These are phyloP conservation scores for Amauroascus niger DNA, from an alignment of 2,329 filamentous ascomycete genomes.

Conservation along the genomic window DNA sequence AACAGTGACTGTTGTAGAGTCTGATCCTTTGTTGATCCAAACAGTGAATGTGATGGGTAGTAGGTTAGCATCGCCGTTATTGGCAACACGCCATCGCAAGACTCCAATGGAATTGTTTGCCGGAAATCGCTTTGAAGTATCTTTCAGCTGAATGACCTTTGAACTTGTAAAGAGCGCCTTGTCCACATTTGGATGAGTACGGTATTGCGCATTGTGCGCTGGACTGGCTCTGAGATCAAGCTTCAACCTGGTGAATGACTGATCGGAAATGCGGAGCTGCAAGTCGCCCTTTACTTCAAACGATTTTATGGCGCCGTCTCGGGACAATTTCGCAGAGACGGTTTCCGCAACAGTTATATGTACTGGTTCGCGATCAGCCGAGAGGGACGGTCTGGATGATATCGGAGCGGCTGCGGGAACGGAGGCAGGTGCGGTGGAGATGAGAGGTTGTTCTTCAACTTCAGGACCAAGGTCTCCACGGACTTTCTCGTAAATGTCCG, in stretches of 20 bases:
- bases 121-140: conserved; percentile 78
- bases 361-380: conserved; percentile 70
- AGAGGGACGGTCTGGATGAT: conserved; percentile 52
- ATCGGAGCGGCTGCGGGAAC: conserved; percentile 45
- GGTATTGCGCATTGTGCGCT: conserved; percentile 79
- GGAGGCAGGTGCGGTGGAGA: conserved; percentile 47
- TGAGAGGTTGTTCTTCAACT: conserved; percentile 65
- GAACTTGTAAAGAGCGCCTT: conserved; percentile 72
- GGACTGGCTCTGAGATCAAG: conserved; percentile 67
- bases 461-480: conserved; percentile 84
- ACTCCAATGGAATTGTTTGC: conserved; percentile 90
- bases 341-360: conserved; percentile 80
- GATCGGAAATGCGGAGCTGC: conserved; percentile 79
- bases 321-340: conserved; percentile 80
- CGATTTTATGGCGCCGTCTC: conserved; percentile 77
- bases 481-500: conserved; percentile 93
- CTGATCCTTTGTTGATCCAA: conserved; percentile 84
- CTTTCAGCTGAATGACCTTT: conserved; percentile 82
- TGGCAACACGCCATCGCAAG: conserved; percentile 74
- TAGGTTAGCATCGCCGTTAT: conserved; percentile 68
- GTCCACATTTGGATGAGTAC: conserved; percentile 94
- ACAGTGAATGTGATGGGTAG: conserved; percentile 94
- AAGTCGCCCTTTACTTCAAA: conserved; percentile 87
- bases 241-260: conserved; percentile 83
- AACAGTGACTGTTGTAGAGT: conserved; percentile 79